Base-by-base conservation (phyloP, 768 basidiomycete species). In the Cystofilobasidium bisporidii region DNA sequence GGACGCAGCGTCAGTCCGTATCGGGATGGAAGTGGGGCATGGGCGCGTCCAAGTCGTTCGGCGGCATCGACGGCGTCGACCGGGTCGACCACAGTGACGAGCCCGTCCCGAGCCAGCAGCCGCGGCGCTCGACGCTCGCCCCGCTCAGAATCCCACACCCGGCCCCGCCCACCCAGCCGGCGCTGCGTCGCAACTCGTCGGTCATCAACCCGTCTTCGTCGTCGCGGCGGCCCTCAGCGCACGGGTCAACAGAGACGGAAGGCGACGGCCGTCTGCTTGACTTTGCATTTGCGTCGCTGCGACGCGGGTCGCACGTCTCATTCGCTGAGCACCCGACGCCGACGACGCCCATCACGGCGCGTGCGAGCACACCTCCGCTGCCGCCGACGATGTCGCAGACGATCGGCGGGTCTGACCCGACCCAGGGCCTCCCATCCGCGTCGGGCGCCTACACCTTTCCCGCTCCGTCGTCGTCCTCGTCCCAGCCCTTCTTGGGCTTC, bases 281-380 rank as follows among this genome's bases (percentile, higher is more conserved):
- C 59, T 40, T 60, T 18, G n/a, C 59, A 8, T 36, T 53, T n/a
- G 53, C 38, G 11, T 43, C 26, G n/a, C 18, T 32, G 22, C 38
- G 66, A 24, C 40, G 66, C 33, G 61, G 61, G n/a, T 53, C 45
- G 55, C 66, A 56, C 40, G 66, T 68, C 50, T 68, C 66, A 15
- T 68, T 68, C 30, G 61, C 53, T 30, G 66, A 68, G 20, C 20
- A 41, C 40, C 58, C n/a, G 32, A 30, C 53, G 28, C 26, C 53
- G 28, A 8, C 5, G 12, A 56, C 53, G 30, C 53, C 53, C 5
- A 56, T 2, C 12, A 32, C 12, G 4, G 53, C 53, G 6, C 53
- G 53, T 3, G 9, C 53, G 8, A 9, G 32, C 4, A 56, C 53
- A 11, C 53, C 53, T 3, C 53, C 53, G 1, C 28, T 20, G 22